Percentiles rank a stretch among this genome's conserved stretches.
phyloP scores from a whole-genome alignment of 148 eudicot species.

The Chenopodium formosanum region DNA sequence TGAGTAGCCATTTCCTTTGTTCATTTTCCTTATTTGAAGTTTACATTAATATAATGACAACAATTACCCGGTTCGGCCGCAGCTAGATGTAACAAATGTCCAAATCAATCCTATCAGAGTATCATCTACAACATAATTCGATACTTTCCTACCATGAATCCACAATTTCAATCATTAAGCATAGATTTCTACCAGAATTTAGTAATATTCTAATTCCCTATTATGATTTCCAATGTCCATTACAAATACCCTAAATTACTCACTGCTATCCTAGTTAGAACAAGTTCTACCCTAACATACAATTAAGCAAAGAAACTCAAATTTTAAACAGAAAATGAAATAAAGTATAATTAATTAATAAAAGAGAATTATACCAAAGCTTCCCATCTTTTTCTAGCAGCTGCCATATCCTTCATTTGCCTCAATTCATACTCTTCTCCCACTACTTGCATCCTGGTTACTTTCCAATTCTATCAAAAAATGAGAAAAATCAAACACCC shows the following conservation, averaged over 20 bases:
- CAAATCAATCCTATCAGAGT: not conserved
- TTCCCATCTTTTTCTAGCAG: conserved; percentile 94
- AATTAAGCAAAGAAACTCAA: not conserved
- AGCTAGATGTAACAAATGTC: not conserved
- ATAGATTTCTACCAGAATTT: not conserved
- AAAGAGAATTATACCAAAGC: conserved; percentile 51
- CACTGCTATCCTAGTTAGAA: not conserved
- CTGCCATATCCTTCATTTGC: conserved; percentile 96
- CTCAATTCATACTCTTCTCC: conserved; percentile 80
- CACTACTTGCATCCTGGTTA: conserved; percentile 57
- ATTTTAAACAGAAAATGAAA: not conserved
- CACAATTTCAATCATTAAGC: not conserved
- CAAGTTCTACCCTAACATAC: not conserved
- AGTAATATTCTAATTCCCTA: not conserved
- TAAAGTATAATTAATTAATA: not conserved
- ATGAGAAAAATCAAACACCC: conserved; percentile 19
- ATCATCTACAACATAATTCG: not conserved
- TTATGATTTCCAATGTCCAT: not conserved
- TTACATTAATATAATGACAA: not conserved
- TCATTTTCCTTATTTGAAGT: not conserved
- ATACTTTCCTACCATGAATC: not conserved
- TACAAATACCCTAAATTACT: not conserved
- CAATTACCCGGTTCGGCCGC: not conserved
- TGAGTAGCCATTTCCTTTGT: not conserved
- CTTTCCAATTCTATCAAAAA: conserved; percentile 35